Conservation (phyloP, 2,329 filamentous ascomycete species). For the Trichoderma aggressivum region DNA sequence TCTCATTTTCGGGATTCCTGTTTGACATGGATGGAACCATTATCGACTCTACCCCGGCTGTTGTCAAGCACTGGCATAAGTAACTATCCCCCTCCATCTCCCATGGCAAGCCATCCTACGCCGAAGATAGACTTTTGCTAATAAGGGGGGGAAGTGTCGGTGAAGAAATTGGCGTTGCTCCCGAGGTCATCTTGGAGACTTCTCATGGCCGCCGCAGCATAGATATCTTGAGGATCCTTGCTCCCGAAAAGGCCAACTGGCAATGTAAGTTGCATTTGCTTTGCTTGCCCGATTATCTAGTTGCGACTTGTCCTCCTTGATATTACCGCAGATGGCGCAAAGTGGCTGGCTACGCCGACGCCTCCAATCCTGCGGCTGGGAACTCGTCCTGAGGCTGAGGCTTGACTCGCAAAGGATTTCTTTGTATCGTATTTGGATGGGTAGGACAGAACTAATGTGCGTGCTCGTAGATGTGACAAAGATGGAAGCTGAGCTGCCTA, state of each 20-base stretch:
- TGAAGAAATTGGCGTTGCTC: constrained; percentile 77
- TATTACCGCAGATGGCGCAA: background rate
- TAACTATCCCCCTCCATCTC: constrained; percentile 34
- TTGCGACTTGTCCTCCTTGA: background rate
- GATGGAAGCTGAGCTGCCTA: constrained; percentile 75
- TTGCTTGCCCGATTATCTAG: background rate
- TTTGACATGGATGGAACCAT: constrained; percentile 83
- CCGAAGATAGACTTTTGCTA: background rate
- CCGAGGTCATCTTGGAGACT: constrained; percentile 80
- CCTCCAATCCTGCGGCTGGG: background rate
- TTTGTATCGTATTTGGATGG: background rate
- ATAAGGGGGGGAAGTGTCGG: constrained; percentile 57
- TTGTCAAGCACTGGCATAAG: constrained; percentile 74
- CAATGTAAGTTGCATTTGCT: constrained; percentile 65
- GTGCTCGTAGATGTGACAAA: constrained; percentile 65
- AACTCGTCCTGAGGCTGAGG: background rate
- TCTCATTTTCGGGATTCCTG: constrained; percentile 55
- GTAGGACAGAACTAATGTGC: background rate
- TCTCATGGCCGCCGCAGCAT: constrained; percentile 90
- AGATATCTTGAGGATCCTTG: constrained; percentile 75
- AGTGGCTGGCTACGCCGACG: background rate
- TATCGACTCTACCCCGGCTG: constrained; percentile 74
- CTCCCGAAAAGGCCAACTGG: constrained; percentile 84
- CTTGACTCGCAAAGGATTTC: background rate
- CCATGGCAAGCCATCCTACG: background rate